A percentile compares a stretch with the other conserved stretches of the same genome.
Evolutionary conservation across 2,329 filamentous ascomycete species (phyloP).

Genomic region (Fusarium beomiforme): DNA sequence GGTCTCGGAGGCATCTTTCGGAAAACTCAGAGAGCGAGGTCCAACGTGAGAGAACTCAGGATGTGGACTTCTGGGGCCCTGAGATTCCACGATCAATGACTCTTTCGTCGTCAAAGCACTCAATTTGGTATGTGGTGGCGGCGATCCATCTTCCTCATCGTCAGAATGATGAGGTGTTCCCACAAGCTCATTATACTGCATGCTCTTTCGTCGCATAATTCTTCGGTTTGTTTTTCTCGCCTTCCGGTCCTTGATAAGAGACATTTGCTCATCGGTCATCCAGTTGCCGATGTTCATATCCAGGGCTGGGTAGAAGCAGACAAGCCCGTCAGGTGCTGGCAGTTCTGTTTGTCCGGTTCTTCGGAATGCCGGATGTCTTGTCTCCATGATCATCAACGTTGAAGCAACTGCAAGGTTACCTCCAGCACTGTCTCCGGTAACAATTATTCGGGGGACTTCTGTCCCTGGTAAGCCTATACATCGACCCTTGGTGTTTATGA

Average conservation of each 20-base stretch:
- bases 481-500: conserved; percentile 51
- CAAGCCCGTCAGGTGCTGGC: conserved; percentile 79
- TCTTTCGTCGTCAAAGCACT: conserved; percentile 12
- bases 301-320: conserved; percentile 88
- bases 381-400: conserved; percentile 89
- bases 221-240: conserved; percentile 80
- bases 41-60: conserved; percentile 63
- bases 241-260: conserved; percentile 85
- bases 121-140: conserved; percentile 18
- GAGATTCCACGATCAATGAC: conserved; percentile 10
- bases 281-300: conserved; percentile 99
- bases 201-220: conserved; percentile 84
- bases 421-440: conserved; percentile 61
- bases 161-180: conserved; percentile 85
- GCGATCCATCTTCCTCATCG: conserved; percentile 67
- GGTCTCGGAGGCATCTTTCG: conserved; percentile 27
- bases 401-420: conserved; percentile 70
- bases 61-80: conserved; percentile 49
- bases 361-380: conserved; percentile 58
- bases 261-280: conserved; percentile 99
- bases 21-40: conserved; percentile 46
- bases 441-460: conserved; percentile 52
- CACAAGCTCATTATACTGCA: conserved; percentile 86
- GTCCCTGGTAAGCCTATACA: conserved; percentile 57
- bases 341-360: conserved; percentile 61